Base-by-base conservation (phyloP, 768 basidiomycete species). In the Leccinum olivaceopallidum region DNA sequence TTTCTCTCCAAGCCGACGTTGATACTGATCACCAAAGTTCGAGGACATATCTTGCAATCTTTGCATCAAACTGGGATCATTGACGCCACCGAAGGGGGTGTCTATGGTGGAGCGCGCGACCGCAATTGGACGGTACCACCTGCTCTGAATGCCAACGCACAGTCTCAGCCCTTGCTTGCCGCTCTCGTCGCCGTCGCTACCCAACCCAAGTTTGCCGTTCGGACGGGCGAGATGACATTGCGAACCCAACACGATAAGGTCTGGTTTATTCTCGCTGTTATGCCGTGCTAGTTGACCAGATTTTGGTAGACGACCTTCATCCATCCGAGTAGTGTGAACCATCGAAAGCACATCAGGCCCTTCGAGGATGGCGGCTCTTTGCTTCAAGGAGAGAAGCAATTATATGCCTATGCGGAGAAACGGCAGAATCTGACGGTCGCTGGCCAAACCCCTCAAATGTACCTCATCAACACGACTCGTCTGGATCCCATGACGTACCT, bases 151-250 rank as follows among this genome's bases (percentile, higher is more conserved):
- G 73, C 73, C 47, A 92, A 95, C 65, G 81, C 81, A n/a, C 79
- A 88, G 55, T 91, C 88, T 24, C 71, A 87, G 16, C 90, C 95
- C 12, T 75, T 97, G 26, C 76, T 96, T 30, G 86, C 90, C 13
- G 93, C 88, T 8, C 78, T 98, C 56, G 90, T 97, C 69, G 85
- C 93, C 10, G 83, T 92, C 55, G 93, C 92, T 0, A 85, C 85
- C 2, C 93, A 95, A 67, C 95, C 95, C 24, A 95, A 95, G 73
- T 96, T 95, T 72, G 94, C 90, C 4, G 82, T 96, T 56, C 79
- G 89, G 55, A 85, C 84, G 6, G 82, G 86, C 2, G 87, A 88
- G 49, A 85, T 80, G 71, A 80, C 80, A 6, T 84, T 84, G 60
- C 81, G 93, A 49, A 96, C 95, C 3, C 79, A 85, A 16, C 83